Conservation (phyloP, 2,329 filamentous ascomycete genomes). For the Claviceps sorghi region DNA sequence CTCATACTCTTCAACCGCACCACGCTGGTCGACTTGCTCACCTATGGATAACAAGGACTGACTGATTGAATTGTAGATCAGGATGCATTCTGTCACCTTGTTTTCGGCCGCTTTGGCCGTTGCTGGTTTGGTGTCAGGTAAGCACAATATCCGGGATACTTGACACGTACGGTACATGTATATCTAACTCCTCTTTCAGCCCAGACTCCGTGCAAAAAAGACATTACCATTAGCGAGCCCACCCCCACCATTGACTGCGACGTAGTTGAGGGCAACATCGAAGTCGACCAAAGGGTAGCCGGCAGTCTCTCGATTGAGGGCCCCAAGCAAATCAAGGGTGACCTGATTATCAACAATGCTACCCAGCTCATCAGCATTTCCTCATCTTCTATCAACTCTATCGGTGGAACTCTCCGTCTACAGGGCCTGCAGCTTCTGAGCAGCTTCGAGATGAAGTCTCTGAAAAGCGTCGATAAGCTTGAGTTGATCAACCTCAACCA, state of each 20-base stretch:
- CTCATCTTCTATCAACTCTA: constrained; percentile 44
- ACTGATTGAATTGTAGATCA: constrained; percentile 11
- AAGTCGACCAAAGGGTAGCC: constrained; percentile 41
- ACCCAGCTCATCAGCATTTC: constrained; percentile 44
- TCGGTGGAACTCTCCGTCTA: constrained; percentile 58
- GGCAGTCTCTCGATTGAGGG: constrained; percentile 49
- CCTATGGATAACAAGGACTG: background rate
- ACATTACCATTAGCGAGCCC: constrained; percentile 50
- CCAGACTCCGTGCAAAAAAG: constrained; percentile 28
- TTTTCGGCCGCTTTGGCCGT: constrained; percentile 31
- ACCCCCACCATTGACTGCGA: constrained; percentile 49
- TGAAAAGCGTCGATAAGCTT: constrained; percentile 53
- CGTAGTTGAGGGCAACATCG: constrained; percentile 55
- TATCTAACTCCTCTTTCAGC: constrained; percentile 3
- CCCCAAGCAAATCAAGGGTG: constrained; percentile 39
- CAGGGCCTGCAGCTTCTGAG: constrained; percentile 54
- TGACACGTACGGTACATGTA: too few species aligned
- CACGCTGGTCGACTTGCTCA: background rate
- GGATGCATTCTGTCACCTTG: constrained; percentile 32
- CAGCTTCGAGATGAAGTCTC: constrained; percentile 48
- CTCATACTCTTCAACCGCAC: background rate
- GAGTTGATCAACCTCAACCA: constrained; percentile 56
- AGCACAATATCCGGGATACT: constrained; percentile 8
- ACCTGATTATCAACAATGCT: constrained; percentile 48
- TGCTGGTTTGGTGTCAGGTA: constrained; percentile 28